Base-by-base conservation (phyloP, 208 protist genomes). In the Trypanosoma mega region DNA sequence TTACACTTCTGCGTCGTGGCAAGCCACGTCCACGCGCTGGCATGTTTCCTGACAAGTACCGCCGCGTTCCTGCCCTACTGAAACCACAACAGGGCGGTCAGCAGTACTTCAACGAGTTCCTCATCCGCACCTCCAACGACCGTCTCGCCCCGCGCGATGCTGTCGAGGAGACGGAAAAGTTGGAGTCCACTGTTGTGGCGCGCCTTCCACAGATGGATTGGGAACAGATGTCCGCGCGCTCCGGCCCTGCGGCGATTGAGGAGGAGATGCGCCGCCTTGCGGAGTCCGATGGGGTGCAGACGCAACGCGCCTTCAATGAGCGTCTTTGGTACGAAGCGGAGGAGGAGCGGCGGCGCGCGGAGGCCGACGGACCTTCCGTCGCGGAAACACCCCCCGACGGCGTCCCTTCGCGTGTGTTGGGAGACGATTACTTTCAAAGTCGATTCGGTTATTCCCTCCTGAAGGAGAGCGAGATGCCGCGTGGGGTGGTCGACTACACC, bases 71-170 rank as follows among this genome's bases (percentile, higher is more conserved):
- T 11, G 29, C 63, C 8, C 63, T 88, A 18, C 70, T 93, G 43
- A 92, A 89, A 58, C 89, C 83, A 16, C 80, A 92, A 66, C 89
- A 95, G 47, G 85, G 85, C 52, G 89, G 89, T 14, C 89, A 95
- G 62, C 85, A 92, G 75, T 85, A 80, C 67, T 95, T 95, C 57
- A 76, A 62, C 36, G 59, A 85, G 11, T 92, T 91, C 58, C 66
- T 93, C 31, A 80, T 92, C 53, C 80, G 75, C 43, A 73, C 80
- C 33, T 83, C 85, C 20, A 91, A 92, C 54, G 80, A 90, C 36
- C 57, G 52, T 7, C 20, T 65, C 20, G 31, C 43, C 2, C 48
- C 60, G 44, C 47, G 41, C 16, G 53, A 44, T 45, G 53, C 31
- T n/a, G 52, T 52, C 12, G 56, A 46, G 27, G 53, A 9, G 30